A percentile compares a stretch with the other conserved stretches of the same genome.
phyloP scores from a whole-genome alignment of 1,284 basidiomycete species.

The Taiwanofungus camphoratus region DNA sequence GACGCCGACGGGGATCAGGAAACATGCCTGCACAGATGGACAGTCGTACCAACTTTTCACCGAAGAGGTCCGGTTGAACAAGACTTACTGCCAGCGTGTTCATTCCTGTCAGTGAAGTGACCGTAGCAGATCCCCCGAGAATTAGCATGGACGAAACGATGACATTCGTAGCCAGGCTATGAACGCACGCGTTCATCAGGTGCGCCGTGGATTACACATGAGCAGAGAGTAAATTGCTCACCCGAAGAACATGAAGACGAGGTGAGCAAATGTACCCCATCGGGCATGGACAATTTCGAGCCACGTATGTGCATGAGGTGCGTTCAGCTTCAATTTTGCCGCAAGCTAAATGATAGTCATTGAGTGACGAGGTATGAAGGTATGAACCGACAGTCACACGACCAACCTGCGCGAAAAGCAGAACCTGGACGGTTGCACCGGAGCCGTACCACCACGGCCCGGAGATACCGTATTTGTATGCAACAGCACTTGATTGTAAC shows the following conservation, averaged over 20 bases:
- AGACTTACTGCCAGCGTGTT: slow-evolving; percentile 43
- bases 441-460: slow-evolving; percentile 45
- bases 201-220: slow-evolving; percentile 1
- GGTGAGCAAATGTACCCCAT: slow-evolving; percentile 54
- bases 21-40: slow-evolving; percentile 43
- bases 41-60: slow-evolving; percentile 1
- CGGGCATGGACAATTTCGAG: slow-evolving; percentile 58
- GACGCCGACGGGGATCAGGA: slow-evolving; percentile 55
- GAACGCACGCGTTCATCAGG: slow-evolving; percentile 16
- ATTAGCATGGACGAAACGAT: slow-evolving; percentile 59
- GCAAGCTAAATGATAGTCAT: slow-evolving; percentile 27
- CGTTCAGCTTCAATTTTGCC: slow-evolving; percentile 57
- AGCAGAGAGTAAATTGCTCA: slow-evolving; percentile 16
- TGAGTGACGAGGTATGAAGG: not conserved
- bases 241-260: slow-evolving; percentile 66
- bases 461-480: slow-evolving; percentile 76
- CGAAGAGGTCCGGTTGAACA: not conserved
- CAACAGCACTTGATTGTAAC: slow-evolving; percentile 76
- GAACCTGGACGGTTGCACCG: slow-evolving; percentile 46
- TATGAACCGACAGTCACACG: not conserved
- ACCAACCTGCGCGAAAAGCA: slow-evolving; percentile 39
- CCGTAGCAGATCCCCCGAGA: slow-evolving; percentile 59
- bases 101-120: slow-evolving; percentile 51
- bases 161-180: slow-evolving; percentile 52
- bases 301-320: slow-evolving; percentile 54